Evolutionary conservation across 805 yeast genomes (phyloP).

Genomic region (Teunomyces kruisii): DNA sequence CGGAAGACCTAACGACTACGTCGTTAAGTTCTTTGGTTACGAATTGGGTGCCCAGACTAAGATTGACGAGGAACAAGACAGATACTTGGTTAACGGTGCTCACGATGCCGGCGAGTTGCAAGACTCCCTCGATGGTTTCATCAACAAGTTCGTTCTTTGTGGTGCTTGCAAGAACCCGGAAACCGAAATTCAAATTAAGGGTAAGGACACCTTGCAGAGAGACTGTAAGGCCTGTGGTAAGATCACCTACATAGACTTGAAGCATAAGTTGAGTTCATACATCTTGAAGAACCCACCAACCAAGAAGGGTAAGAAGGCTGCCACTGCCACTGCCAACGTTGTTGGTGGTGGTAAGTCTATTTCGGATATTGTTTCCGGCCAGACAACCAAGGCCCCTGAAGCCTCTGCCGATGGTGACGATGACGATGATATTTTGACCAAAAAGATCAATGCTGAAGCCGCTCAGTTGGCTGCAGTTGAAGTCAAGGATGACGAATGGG

Average conservation of each 20-base stretch:
- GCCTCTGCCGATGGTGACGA: conserved; percentile 40
- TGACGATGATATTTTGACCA: conserved; percentile 73
- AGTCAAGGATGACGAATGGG: conserved; percentile 92
- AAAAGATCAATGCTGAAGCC: conserved; percentile 82
- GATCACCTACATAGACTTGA: conserved; percentile 76
- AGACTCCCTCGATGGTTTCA: conserved; percentile 92
- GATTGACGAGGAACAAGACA: conserved; percentile 74
- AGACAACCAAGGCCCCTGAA: conserved; percentile 24
- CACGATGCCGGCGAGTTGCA: conserved; percentile 90
- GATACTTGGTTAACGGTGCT: conserved; percentile 91
- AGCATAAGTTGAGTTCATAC: conserved; percentile 83
- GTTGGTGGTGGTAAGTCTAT: conserved; percentile 85
- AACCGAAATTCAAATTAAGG: conserved; percentile 82
- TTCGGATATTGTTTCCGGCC: conserved; percentile 68
- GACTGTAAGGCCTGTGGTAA: conserved; percentile 99
- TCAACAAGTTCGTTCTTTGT: conserved; percentile 89
- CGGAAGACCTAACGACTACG: conserved; percentile 88
- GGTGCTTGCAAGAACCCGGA: conserved; percentile 96
- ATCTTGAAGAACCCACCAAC: conserved; percentile 88
- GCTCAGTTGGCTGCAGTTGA: conserved; percentile 59
- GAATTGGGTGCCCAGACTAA: conserved; percentile 97
- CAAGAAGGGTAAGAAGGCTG: conserved; percentile 60
- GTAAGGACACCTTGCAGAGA: conserved; percentile 71
- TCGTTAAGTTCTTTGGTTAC: conserved; percentile 91
- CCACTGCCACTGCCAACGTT: conserved; percentile 84